Conservation (phyloP, 192 early-diverging fungal species). For the Rhizophagus sp. region DNA sequence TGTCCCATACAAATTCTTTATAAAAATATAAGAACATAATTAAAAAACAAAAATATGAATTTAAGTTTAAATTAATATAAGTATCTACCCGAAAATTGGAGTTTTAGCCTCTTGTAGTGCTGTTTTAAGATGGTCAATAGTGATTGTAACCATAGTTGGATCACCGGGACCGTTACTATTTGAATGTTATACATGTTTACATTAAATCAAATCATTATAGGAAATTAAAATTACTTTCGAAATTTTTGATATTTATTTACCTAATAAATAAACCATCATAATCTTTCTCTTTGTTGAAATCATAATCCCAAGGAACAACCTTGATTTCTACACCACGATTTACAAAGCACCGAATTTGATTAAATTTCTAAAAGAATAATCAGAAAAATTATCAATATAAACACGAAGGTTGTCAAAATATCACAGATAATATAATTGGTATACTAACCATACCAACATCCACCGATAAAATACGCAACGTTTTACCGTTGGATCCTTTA, state of each 20-base stretch:
- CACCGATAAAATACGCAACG: constrained; percentile 85
- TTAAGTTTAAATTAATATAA: neutral
- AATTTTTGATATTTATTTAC: neutral
- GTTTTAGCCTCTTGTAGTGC: constrained; percentile 71
- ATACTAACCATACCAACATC: constrained; percentile 87
- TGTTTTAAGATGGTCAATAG: constrained; percentile 73
- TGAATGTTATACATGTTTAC: no score
- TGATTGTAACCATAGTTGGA: constrained; percentile 77
- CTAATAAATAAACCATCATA: constrained; percentile 87
- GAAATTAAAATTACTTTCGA: no score
- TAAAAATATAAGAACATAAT: neutral
- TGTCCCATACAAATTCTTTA: constrained; percentile 93
- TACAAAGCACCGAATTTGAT: constrained; percentile 98
- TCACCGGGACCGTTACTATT: constrained; percentile 96
- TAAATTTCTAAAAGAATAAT: constrained; percentile 69
- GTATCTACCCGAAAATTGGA: constrained; percentile 85
- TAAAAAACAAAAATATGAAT: neutral
- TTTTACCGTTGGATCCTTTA: constrained; percentile 62
- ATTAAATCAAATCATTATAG: no score
- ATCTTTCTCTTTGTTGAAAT: constrained; percentile 76
- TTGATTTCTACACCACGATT: constrained; percentile 91
- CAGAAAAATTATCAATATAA: neutral
- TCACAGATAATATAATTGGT: neutral
- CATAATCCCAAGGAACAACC: constrained; percentile 97
- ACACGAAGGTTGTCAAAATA: neutral